phyloP scores from a whole-genome alignment of 108 stramenopile species.

The Discostella stelligeroides region DNA sequence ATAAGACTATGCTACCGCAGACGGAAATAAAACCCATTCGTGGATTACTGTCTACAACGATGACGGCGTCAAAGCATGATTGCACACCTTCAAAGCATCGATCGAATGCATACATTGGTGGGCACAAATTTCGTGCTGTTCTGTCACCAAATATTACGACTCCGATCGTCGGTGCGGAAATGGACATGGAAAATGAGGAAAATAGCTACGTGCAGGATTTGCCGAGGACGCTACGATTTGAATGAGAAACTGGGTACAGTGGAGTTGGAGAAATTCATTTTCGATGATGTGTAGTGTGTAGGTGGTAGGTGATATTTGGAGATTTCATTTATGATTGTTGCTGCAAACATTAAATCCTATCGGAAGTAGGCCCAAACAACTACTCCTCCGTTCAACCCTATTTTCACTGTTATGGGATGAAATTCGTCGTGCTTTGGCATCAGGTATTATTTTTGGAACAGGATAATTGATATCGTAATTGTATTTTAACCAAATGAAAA shows the following conservation, averaged over 20 bases:
- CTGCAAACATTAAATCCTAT: too few relatives aligned
- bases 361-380: too few relatives aligned
- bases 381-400: too few relatives aligned
- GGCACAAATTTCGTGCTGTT: slow-evolving; percentile 8
- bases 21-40: background rate
- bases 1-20: background rate
- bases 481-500: too few relatives aligned
- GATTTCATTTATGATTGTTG: too few relatives aligned
- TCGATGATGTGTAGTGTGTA: too few relatives aligned
- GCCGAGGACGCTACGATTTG: background rate
- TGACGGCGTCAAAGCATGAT: background rate
- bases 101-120: slow-evolving; percentile 19
- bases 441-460: too few relatives aligned
- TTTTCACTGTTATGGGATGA: too few relatives aligned
- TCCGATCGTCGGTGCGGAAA: background rate
- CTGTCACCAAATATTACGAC: slow-evolving; percentile 11
- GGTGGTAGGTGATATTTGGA: too few relatives aligned
- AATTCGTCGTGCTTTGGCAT: too few relatives aligned
- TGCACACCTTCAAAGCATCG: slow-evolving; percentile 3
- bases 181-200: slow-evolving; percentile 10
- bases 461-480: too few relatives aligned
- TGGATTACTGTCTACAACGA: background rate
- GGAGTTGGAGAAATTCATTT: background rate
- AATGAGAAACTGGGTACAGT: background rate
- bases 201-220: background rate